These are phyloP conservation scores for Wickerhamomyces rabaulensis DNA, from an alignment of 805 yeast genomes.

Conservation along the genomic window DNA sequence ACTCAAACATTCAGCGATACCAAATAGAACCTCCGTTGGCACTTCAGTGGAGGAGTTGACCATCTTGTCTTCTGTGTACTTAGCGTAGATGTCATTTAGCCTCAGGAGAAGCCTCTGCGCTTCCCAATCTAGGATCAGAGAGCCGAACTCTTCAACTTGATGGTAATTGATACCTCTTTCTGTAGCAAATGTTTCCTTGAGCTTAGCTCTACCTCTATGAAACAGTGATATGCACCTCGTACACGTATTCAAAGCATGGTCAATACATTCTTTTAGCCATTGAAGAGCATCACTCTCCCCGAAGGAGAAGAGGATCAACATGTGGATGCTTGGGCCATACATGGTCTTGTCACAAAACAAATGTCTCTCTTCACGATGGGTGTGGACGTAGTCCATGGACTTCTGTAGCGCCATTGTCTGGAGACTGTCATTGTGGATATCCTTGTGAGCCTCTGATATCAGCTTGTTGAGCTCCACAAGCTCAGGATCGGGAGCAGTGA, in stretches of 20 bases:
- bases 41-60: slow-evolving; percentile 2
- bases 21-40: slow-evolving; percentile 16
- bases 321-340: slow-evolving; percentile 45
- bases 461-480: slow-evolving; percentile 1
- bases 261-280: slow-evolving; percentile 37
- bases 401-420: slow-evolving; percentile 36
- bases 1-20: slow-evolving; percentile 43
- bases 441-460: slow-evolving; percentile 24
- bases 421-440: slow-evolving; percentile 26
- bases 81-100: neutral
- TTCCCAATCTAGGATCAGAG: slow-evolving; percentile 23
- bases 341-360: slow-evolving; percentile 51
- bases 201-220: slow-evolving; percentile 44
- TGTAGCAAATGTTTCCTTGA: slow-evolving; percentile 47
- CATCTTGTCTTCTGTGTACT: neutral
- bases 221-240: slow-evolving; percentile 48
- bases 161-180: slow-evolving; percentile 36
- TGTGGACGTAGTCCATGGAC: slow-evolving; percentile 31
- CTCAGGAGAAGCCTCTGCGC: slow-evolving; percentile 15
- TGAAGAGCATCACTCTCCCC: slow-evolving; percentile 39
- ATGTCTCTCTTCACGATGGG: slow-evolving; percentile 32
- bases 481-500: neutral
- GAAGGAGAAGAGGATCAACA: slow-evolving; percentile 58
- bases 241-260: slow-evolving; percentile 41
- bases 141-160: slow-evolving; percentile 18